Percentiles rank a stretch among this genome's conserved stretches.
Conservation (phyloP, 192 early-diverging fungal species). For the Coemansia aciculifera region DNA sequence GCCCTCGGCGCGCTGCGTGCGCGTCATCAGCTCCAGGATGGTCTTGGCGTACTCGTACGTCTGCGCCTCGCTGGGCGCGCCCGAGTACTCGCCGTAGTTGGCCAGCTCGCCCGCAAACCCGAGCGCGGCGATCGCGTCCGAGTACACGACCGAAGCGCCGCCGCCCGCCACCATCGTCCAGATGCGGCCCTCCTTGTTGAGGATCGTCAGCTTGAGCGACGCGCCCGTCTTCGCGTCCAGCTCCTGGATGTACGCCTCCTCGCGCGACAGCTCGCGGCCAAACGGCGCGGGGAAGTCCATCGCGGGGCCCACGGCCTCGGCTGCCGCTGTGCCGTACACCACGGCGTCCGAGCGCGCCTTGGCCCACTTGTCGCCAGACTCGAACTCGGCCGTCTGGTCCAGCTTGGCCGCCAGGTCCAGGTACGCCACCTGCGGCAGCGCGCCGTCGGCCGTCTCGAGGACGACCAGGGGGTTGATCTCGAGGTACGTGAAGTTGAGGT, state of each 20-base stretch:
- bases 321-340: constrained; percentile 44
- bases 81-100: constrained; percentile 99
- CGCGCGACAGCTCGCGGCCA: constrained; percentile 92
- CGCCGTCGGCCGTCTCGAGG: constrained; percentile 62
- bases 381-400: constrained; percentile 98
- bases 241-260: constrained; percentile 98
- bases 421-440: constrained; percentile 76
- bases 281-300: constrained; percentile 99
- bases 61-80: constrained; percentile 98
- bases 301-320: constrained; percentile 55
- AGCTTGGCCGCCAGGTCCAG: constrained; percentile 97
- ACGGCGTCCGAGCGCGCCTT: constrained; percentile 70
- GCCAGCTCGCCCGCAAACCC: constrained; percentile 93
- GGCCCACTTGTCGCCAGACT: constrained; percentile 95
- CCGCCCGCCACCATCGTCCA: constrained; percentile 99
- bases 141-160: constrained; percentile 97
- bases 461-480: constrained; percentile 99
- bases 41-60: constrained; percentile 99
- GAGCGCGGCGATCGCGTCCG: constrained; percentile 97
- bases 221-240: constrained; percentile 98
- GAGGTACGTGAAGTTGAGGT: constrained; percentile 98
- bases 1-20: constrained; percentile 79
- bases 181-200: constrained; percentile 93
- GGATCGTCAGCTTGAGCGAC: constrained; percentile 94
- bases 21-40: constrained; percentile 97